A percentile compares a stretch with the other conserved stretches of the same genome.
These are phyloP conservation scores for Cadophora luteo-olivacea DNA, from an alignment of 2,329 filamentous ascomycete species.

Conservation along the genomic window DNA sequence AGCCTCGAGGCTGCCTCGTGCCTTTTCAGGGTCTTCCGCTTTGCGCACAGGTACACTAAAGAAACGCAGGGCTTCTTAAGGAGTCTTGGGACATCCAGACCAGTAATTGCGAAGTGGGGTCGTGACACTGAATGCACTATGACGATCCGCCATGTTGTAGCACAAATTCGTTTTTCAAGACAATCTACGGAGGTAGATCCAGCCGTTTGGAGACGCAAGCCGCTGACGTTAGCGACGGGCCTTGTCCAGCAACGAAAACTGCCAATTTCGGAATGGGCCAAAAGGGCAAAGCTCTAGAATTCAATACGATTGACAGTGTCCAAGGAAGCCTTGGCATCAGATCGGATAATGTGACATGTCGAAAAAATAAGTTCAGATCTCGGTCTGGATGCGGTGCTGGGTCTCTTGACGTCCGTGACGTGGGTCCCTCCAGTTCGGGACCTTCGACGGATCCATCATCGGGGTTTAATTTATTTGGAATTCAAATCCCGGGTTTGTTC, in stretches of 20 bases:
- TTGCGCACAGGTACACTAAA: neutral
- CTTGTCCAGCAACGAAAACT: neutral
- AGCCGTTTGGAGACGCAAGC: neutral
- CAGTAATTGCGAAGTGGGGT: neutral
- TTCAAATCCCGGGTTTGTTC: conserved; percentile 1
- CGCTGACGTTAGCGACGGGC: neutral
- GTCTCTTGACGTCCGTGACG: neutral
- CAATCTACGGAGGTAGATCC: neutral
- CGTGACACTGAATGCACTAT: neutral
- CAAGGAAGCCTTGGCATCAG: neutral
- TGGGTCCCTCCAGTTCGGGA: neutral
- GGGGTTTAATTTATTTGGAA: conserved; percentile 5
- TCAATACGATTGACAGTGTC: neutral
- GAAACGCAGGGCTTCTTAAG: neutral
- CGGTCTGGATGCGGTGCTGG: neutral
- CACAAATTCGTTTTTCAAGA: neutral
- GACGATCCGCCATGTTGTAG: neutral
- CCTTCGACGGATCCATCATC: neutral
- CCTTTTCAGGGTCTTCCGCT: conserved; percentile 6
- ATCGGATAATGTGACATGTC: conserved; percentile 11
- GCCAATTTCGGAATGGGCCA: neutral
- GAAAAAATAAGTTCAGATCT: neutral
- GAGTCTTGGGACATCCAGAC: neutral
- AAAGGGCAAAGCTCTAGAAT: neutral
- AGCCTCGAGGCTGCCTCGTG: conserved; percentile 4